Base-by-base conservation (phyloP, 78 protist genomes). In the Dictyostelium brefeldianum region DNA sequence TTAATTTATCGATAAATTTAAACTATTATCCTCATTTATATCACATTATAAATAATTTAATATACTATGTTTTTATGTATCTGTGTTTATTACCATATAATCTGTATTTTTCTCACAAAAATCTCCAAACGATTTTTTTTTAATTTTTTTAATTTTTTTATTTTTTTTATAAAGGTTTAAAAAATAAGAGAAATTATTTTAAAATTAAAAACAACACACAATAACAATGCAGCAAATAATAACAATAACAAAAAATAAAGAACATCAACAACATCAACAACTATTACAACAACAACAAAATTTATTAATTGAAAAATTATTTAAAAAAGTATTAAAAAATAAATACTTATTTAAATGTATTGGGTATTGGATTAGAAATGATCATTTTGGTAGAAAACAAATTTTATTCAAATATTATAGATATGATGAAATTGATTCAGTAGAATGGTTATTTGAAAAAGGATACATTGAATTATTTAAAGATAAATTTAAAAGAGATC, bases 401-500 rank as follows among this genome's bases (percentile, higher is more conserved):
- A 59, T 10, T 3, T 36, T 36, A 36, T 36, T 3, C 2, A 59
- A 59, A 59, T 59, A 59, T 59, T 59, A 59, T 22, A 59, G 69
- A 59, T 59, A 59, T 22, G 69, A 59, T 59, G 69, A 56, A 59
- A 59, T 59, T 8, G 69, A 59, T 59, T 59, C 69, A n/a, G 69
- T 59, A 1, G 69, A 20, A 22, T 59, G n/a, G n/a, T 29, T 59
- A 22, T 59, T 59, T 3, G 31, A 22, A 22, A 25, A 59, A 59
- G 25, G 14, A 6, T 20, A 59, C 8, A 59, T 59, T 9, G 69
- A 59, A 59, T 29, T 59, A n/a, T 59, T 59, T 22, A 59, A 22
- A 22, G 29, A 59, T 22, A 59, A 59, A 59, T 59, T 59, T 59
- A 59, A 59, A 59, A 59, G 69, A 14, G 25, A 59, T 59, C 31